Percentiles rank a stretch among this genome's conserved stretches.
Evolutionary conservation across 768 basidiomycete species (phyloP).

Genomic region (Nevesoporus exiguus): DNA sequence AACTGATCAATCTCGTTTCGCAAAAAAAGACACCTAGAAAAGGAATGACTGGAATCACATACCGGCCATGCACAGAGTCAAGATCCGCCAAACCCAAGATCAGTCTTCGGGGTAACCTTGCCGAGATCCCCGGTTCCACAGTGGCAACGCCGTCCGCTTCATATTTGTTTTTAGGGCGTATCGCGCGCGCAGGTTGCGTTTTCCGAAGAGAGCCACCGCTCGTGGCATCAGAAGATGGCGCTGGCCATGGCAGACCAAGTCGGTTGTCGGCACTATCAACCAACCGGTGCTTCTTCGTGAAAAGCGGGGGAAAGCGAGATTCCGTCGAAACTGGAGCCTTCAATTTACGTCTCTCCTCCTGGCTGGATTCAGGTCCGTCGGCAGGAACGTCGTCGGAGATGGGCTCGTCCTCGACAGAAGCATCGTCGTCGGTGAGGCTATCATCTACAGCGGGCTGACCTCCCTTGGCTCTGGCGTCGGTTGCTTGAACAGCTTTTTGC

Average conservation of each 20-base stretch:
- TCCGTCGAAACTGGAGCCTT: slow-evolving; percentile 20
- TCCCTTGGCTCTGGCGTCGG: slow-evolving; percentile 41
- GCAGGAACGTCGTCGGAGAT: slow-evolving; percentile 35
- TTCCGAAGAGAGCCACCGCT: slow-evolving; percentile 18
- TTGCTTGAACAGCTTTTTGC: slow-evolving; percentile 53
- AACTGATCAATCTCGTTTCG: slow-evolving; percentile 8
- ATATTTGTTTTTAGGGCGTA: slow-evolving; percentile 27
- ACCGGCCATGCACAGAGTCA: slow-evolving; percentile 60
- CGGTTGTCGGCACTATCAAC: slow-evolving; percentile 18
- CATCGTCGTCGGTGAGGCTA: slow-evolving; percentile 30
- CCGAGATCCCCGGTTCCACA: slow-evolving; percentile 13
- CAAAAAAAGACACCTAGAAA: slow-evolving; percentile 1
- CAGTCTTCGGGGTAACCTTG: slow-evolving; percentile 27
- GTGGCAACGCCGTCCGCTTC: slow-evolving; percentile 21
- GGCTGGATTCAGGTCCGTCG: slow-evolving; percentile 21
- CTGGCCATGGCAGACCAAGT: slow-evolving; percentile 20
- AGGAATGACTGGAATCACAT: slow-evolving; percentile 24
- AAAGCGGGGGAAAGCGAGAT: slow-evolving; percentile 11
- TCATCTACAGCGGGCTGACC: slow-evolving; percentile 27
- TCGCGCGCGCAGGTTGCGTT: slow-evolving; percentile 20
- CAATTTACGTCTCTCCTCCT: slow-evolving; percentile 26
- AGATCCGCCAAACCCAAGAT: slow-evolving; percentile 50
- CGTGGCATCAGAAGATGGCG: slow-evolving; percentile 16
- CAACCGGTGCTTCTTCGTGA: slow-evolving; percentile 26
- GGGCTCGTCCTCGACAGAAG: slow-evolving; percentile 33